These are phyloP conservation scores for Leptographium radiaticola DNA, from an alignment of 2,329 filamentous ascomycete species.

Conservation along the genomic window DNA sequence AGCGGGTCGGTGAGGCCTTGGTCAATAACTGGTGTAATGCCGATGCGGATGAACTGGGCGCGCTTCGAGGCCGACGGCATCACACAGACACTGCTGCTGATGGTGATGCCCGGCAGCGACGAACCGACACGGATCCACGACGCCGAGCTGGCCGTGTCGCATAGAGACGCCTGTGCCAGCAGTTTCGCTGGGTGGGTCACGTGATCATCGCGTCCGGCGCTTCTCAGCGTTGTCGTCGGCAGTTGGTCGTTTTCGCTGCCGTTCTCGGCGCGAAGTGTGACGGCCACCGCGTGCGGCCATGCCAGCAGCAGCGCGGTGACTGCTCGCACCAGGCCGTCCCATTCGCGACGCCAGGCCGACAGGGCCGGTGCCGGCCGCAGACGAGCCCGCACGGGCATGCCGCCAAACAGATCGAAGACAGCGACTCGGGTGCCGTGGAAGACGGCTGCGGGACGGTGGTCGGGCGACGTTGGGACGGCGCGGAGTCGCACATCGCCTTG, in stretches of 20 bases:
- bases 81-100: conserved; percentile 61
- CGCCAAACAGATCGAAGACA: conserved; percentile 74
- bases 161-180: conserved; percentile 52
- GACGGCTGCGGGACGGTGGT: conserved; percentile 13
- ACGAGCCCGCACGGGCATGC: conserved; percentile 82
- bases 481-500: conserved; percentile 30
- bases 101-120: conserved; percentile 42
- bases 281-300: conserved; percentile 42
- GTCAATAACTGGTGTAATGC: conserved; percentile 50
- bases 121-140: conserved; percentile 63
- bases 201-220: conserved; percentile 5
- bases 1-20: conserved; percentile 48
- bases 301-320: conserved; percentile 56
- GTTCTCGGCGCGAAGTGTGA: conserved; percentile 44
- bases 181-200: conserved; percentile 30
- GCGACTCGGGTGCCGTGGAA: conserved; percentile 61
- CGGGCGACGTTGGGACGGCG: conserved; percentile 34
- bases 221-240: conserved; percentile 7
- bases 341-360: conserved; percentile 36
- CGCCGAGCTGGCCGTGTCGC: conserved; percentile 33
- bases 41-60: conserved; percentile 71
- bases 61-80: conserved; percentile 57
- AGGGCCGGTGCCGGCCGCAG: conserved; percentile 44
- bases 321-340: conserved; percentile 46
- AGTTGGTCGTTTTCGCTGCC: conserved; percentile 25